phyloP scores from a whole-genome alignment of 768 basidiomycete species.

The Trametes maxima region DNA sequence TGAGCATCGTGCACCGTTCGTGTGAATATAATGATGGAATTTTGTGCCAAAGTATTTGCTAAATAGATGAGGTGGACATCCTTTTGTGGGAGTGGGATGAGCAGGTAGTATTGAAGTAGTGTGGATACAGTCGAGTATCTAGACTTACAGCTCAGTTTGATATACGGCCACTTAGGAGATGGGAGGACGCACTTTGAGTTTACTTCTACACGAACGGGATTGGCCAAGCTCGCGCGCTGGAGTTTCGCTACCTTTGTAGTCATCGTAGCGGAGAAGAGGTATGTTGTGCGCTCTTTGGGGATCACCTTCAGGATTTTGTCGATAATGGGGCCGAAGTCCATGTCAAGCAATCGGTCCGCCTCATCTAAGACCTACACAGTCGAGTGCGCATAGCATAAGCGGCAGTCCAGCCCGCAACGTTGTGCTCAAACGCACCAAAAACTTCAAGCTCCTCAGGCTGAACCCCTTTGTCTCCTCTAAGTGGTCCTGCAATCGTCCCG shows the following conservation, averaged over 20 bases:
- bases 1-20: constrained; percentile 94
- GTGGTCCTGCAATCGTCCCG: constrained; percentile 91
- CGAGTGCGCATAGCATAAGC: not conserved
- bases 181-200: constrained; percentile 73
- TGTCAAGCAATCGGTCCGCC: constrained; percentile 92
- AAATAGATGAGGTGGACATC: constrained; percentile 90
- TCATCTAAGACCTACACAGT: constrained; percentile 86
- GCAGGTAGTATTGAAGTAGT: constrained; percentile 92
- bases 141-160: not conserved
- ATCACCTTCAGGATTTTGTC: constrained; percentile 96
- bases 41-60: constrained; percentile 85
- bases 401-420: not conserved
- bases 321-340: constrained; percentile 95
- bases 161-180: not conserved
- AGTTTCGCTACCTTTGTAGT: constrained; percentile 97
- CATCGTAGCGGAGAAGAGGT: constrained; percentile 98
- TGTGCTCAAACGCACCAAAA: constrained; percentile 62
- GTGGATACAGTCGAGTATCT: constrained; percentile 98
- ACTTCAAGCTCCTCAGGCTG: constrained; percentile 81
- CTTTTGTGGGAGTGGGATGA: constrained; percentile 90
- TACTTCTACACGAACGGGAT: constrained; percentile 93
- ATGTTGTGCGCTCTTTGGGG: constrained; percentile 92
- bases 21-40: constrained; percentile 95
- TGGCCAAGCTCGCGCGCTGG: constrained; percentile 89
- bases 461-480: constrained; percentile 98